These are phyloP conservation scores for Cairneyella variabilis DNA, from an alignment of 495 filamentous ascomycete genomes.

Conservation along the genomic window DNA sequence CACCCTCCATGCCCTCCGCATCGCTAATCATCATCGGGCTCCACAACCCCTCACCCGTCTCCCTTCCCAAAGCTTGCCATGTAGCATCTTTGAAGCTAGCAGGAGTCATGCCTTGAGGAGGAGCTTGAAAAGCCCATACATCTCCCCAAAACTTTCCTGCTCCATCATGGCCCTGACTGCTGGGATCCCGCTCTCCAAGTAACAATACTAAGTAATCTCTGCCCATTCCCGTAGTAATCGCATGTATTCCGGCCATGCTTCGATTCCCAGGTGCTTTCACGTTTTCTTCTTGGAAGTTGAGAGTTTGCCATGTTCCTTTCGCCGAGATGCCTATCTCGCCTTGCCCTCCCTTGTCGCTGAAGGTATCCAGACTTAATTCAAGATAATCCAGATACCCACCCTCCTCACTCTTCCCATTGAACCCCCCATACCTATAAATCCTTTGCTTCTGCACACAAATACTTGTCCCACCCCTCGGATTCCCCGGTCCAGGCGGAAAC, in stretches of 20 bases:
- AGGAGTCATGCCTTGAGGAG: constrained; percentile 42
- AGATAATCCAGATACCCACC: constrained; percentile 61
- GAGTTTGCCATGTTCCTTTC: constrained; percentile 19
- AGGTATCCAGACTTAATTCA: constrained; percentile 44
- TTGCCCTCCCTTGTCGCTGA: constrained; percentile 15
- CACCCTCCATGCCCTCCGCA: constrained; percentile 33
- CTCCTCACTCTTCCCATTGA: constrained; percentile 59
- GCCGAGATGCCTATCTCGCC: constrained; percentile 14
- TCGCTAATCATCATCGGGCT: constrained; percentile 38
- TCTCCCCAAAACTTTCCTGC: constrained; percentile 67
- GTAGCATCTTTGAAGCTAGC: constrained; percentile 50
- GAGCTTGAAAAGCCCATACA: constrained; percentile 70
- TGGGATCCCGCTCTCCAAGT: constrained; percentile 64
- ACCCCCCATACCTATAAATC: constrained; percentile 72
- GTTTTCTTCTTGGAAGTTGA: constrained; percentile 22
- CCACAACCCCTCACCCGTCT: constrained; percentile 51
- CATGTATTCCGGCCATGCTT: constrained; percentile 41
- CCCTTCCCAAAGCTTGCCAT: constrained; percentile 47
- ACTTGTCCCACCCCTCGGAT: constrained; percentile 57
- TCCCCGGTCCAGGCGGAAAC: constrained; percentile 55
- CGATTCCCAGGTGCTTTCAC: constrained; percentile 33
- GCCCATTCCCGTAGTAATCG: constrained; percentile 46
- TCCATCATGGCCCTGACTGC: constrained; percentile 56
- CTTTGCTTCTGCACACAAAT: constrained; percentile 53
- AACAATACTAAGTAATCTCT: constrained; percentile 59